Base-by-base conservation (phyloP, 306 rosid species). In the Quercus aquifolioides region DNA sequence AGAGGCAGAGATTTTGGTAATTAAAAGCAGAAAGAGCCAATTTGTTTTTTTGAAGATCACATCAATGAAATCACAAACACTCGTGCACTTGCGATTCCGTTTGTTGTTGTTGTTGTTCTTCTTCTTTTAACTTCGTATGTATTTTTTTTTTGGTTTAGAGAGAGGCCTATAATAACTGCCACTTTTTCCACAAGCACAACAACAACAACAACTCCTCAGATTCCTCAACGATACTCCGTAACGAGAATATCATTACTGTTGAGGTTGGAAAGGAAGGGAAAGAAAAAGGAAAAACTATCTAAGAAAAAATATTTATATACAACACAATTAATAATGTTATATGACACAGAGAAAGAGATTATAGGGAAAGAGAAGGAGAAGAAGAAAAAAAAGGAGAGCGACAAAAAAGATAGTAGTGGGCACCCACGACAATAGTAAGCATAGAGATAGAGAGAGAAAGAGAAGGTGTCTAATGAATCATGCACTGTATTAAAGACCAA, bases 191-290 rank as follows among this genome's bases (percentile, higher is more conserved):
- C 69, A 78, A 64, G 75, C 49, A 26, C 62, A 33, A 74, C 76
- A 74, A 46, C 52, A 81, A 86, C 52, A 49, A 71, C 86, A 81
- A 86, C 86, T 74, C 83, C 84, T 81, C 85, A 84, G 90, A 85
- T 89, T 89, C 90, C 87, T 78, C 87, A 75, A 85, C 77, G 87
- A 89, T 86, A 75, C 90, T 49, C 89, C 82, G 68, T 83, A 85
- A 86, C 87, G 85, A 86, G 89, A 84, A 85, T 89, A 89, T 89
- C 87, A 86, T 88, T 86, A 81, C 81, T 78, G 85, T 80, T 83
- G 80, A 86, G 81, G 79, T 65, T 52, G 79, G 84, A 81, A 82
- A 75, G 78, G 73, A 43, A 17, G 25, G 67, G 5, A 60, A 55
- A 26, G 65, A 69, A 14, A 65, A 59, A 68, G 8, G 18, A 74